These are phyloP conservation scores for Cladosporium sp. DNA, from an alignment of 2,329 filamentous ascomycete species.

Conservation along the genomic window DNA sequence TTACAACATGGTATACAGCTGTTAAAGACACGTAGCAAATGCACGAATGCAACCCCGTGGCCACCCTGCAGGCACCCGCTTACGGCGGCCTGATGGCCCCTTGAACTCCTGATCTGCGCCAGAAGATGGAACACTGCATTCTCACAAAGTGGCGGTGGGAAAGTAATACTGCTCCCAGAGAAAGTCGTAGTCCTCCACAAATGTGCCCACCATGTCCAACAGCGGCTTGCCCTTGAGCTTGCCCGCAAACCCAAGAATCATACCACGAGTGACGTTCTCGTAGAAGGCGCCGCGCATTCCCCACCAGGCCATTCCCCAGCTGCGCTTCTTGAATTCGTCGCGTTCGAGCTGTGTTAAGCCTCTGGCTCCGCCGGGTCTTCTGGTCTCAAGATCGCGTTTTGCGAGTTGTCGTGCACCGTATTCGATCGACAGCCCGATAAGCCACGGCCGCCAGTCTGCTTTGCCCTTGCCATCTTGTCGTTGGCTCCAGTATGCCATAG, in stretches of 20 bases:
- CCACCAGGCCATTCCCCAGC: constrained; percentile 94
- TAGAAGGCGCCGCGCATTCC: constrained; percentile 94
- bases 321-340: constrained; percentile 81
- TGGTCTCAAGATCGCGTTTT: constrained; percentile 57
- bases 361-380: constrained; percentile 63
- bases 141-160: constrained; percentile 53
- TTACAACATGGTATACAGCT: constrained; percentile 2
- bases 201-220: constrained; percentile 72
- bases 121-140: neutral
- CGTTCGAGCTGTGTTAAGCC: constrained; percentile 77
- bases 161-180: constrained; percentile 99
- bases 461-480: constrained; percentile 61
- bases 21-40: constrained; percentile 6
- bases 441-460: constrained; percentile 85
- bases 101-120: constrained; percentile 7
- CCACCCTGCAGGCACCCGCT: constrained; percentile 8
- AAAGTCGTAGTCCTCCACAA: constrained; percentile 94
- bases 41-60: neutral
- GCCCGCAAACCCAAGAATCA: constrained; percentile 62
- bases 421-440: constrained; percentile 78
- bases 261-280: constrained; percentile 71
- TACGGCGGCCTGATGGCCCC: neutral
- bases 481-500: constrained; percentile 60
- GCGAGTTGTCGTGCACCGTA: constrained; percentile 81
- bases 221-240: constrained; percentile 68